A percentile compares a stretch with the other conserved stretches of the same genome.
These are phyloP conservation scores for Cryptococcus amylolentus DNA, from an alignment of 1,284 basidiomycete species.

Conservation along the genomic window DNA sequence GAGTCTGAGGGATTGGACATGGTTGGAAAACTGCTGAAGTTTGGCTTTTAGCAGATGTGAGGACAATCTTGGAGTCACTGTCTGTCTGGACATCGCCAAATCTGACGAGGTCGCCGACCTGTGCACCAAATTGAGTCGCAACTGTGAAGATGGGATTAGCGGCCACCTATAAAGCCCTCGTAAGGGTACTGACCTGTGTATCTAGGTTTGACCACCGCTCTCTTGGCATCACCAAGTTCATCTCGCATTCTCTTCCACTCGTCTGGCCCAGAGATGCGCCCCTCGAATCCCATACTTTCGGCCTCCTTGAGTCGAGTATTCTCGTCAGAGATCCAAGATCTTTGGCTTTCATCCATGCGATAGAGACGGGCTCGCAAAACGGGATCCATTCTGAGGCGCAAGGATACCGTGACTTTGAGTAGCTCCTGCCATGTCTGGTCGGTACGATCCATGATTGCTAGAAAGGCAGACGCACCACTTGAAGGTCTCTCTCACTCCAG, in stretches of 20 bases:
- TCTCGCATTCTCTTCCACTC: slow-evolving; percentile 50
- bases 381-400: no score
- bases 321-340: slow-evolving; percentile 20
- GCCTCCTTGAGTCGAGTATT: slow-evolving; percentile 27
- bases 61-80: slow-evolving; percentile 3
- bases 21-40: slow-evolving; percentile 28
- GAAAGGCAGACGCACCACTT: slow-evolving; percentile 28
- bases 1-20: slow-evolving; percentile 5
- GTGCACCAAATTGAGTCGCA: neutral
- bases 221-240: slow-evolving; percentile 37
- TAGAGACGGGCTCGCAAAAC: no score
- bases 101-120: slow-evolving; percentile 6
- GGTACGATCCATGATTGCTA: neutral
- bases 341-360: no score
- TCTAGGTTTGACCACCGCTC: slow-evolving; percentile 5
- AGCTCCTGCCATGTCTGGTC: no score
- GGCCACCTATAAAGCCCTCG: neutral
- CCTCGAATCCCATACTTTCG: slow-evolving; percentile 31
- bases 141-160: slow-evolving; percentile 1
- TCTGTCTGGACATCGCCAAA: slow-evolving; percentile 18
- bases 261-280: slow-evolving; percentile 48
- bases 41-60: slow-evolving; percentile 25
- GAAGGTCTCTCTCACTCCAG: slow-evolving; percentile 38
- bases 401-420: no score
- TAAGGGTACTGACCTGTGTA: slow-evolving; percentile 13